Evolutionary conservation across 2,329 filamentous ascomycete species (phyloP), one percentile per base, ranked within the genome.

Genomic region (Septoria petroselini): DNA sequence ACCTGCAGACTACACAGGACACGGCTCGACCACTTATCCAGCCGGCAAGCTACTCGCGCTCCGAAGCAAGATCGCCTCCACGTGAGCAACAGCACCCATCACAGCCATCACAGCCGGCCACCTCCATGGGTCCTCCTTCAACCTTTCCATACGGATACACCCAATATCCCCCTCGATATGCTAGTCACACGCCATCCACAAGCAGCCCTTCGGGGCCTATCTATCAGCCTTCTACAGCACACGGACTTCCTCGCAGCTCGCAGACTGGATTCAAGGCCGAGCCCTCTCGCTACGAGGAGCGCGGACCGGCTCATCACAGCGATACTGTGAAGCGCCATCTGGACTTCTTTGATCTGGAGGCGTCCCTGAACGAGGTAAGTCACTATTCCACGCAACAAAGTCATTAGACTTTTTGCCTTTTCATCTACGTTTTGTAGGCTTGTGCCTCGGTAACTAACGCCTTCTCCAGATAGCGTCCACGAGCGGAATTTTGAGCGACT

Each of bases 241-340:
- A 72, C 47, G 68, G 71, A 15, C 68, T 71, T 23, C 69, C 71
- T 19, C 59, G 66, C 7, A 62, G 68, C 15, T 66, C 70, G 41
- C 59, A 67, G 9, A 57, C 65, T 5, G 52, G 63, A 15, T 73
- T 71, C 70, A 70, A 69, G 42, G 49, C 61, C 5, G 70, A 72
- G 15, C 62, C 59, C 42, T 27, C 50, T 4, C 53, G 53, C 17
- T 55, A 38, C 21, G 54, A 59, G 15, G 46, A 53, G n/a, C 44
- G 50, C 17, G 34, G 44, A 27, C 25, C 51, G 21, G 50, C 30
- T 18, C 48, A 69, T 69, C 58, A 68, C 65, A 51, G 71, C 61
- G 71, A 76, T 41, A 74, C 69, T 8, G 76, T 83, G n/a, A 84
- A 85, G 63, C 74, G 81, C 31, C 81, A 84, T 65, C 68, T 84